A percentile compares a stretch with the other conserved stretches of the same genome.
These are phyloP conservation scores for Cenchrus americanus DNA, from an alignment of 176 grass and related monocot species.

Conservation along the genomic window DNA sequence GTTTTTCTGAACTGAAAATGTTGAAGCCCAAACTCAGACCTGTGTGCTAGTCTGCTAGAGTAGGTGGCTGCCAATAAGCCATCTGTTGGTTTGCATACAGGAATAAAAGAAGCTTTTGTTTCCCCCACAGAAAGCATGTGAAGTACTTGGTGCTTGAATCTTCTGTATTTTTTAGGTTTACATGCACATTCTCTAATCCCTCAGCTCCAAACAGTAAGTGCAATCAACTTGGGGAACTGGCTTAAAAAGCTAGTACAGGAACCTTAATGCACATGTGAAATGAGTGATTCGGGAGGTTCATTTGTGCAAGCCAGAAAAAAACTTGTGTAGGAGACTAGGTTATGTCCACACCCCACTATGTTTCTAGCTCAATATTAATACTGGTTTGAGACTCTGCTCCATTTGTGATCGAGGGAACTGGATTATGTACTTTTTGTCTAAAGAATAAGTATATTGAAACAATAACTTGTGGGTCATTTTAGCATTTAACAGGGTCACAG, in stretches of 20 bases:
- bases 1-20: neutral
- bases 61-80: no score
- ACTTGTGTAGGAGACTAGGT: neutral
- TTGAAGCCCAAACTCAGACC: neutral
- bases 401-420: neutral
- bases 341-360: no score
- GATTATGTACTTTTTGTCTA: no score
- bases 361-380: neutral
- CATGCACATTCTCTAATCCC: neutral
- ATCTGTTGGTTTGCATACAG: neutral
- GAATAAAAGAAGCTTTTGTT: neutral
- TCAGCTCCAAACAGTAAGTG: no score
- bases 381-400: neutral
- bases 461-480: neutral
- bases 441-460: neutral
- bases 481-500: neutral
- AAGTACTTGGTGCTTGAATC: neutral
- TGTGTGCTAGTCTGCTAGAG: no score
- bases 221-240: no score
- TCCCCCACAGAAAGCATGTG: neutral
- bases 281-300: no score
- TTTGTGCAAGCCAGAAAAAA: neutral
- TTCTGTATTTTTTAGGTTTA: neutral
- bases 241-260: neutral
- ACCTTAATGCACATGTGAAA: no score